Percentiles rank a stretch among this genome's conserved stretches.
These are phyloP conservation scores for Botrytis byssoidea DNA, from an alignment of 2,329 filamentous ascomycete genomes.

Conservation along the genomic window DNA sequence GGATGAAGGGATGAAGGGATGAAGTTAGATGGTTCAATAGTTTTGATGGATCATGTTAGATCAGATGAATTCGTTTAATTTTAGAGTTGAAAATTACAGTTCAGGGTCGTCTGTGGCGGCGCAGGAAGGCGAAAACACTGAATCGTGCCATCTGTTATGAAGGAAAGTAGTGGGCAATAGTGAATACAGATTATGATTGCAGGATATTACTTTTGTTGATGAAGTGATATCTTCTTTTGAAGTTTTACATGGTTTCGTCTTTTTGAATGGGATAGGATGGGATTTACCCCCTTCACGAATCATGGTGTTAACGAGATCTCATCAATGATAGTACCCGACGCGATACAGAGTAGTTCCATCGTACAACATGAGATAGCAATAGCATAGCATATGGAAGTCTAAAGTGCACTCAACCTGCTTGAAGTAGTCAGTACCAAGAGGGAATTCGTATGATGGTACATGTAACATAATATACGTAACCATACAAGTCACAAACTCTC, in stretches of 20 bases:
- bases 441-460: background rate
- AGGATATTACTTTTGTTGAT: background rate
- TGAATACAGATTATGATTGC: background rate
- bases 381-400: background rate
- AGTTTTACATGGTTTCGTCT: background rate
- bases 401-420: background rate
- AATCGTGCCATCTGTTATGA: background rate
- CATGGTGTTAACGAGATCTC: constrained; percentile 1
- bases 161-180: background rate
- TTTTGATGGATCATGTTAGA: background rate
- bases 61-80: constrained; percentile 2
- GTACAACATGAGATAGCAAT: background rate
- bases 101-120: background rate
- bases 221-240: background rate
- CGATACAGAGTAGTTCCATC: background rate
- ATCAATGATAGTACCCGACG: background rate
- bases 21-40: constrained; percentile 6
- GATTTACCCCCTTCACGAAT: constrained; percentile 12
- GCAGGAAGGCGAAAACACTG: background rate
- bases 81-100: background rate
- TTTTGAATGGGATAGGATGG: background rate
- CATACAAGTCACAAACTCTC: background rate
- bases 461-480: background rate
- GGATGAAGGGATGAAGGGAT: background rate
- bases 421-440: background rate